phyloP scores from a whole-genome alignment of 2,329 filamentous ascomycete species.

The Clonostachys solani region DNA sequence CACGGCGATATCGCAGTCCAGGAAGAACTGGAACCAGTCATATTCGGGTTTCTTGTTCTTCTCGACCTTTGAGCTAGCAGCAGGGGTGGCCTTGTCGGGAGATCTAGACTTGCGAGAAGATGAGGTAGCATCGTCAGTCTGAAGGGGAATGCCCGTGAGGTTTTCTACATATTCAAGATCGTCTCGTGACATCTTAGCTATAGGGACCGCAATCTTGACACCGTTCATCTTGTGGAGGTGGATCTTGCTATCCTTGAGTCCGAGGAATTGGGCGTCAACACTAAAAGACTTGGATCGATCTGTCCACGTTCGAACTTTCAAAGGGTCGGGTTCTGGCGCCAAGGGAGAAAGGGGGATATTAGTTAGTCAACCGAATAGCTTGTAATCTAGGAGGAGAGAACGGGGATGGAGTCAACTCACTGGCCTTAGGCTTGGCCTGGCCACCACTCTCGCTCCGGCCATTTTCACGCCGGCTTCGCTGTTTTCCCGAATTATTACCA shows the following conservation, averaged over 20 bases:
- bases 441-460: slow-evolving; percentile 50
- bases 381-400: slow-evolving; percentile 3
- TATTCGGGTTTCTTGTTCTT: slow-evolving; percentile 67
- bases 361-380: slow-evolving; percentile 4
- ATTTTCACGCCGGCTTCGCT: background rate
- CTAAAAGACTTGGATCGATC: slow-evolving; percentile 95
- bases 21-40: slow-evolving; percentile 99
- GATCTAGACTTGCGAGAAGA: slow-evolving; percentile 63
- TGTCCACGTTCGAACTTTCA: slow-evolving; percentile 88
- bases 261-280: slow-evolving; percentile 94
- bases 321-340: slow-evolving; percentile 68
- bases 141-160: slow-evolving; percentile 80
- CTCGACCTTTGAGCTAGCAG: slow-evolving; percentile 60
- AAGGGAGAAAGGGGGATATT: background rate
- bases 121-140: slow-evolving; percentile 90
- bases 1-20: slow-evolving; percentile 85
- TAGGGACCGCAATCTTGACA: slow-evolving; percentile 95
- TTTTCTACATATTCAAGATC: slow-evolving; percentile 94
- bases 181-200: slow-evolving; percentile 91
- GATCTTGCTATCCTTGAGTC: slow-evolving; percentile 91
- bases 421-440: slow-evolving; percentile 61
- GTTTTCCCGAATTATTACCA: background rate
- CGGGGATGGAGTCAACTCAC: slow-evolving; percentile 44
- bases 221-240: slow-evolving; percentile 97
- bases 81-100: slow-evolving; percentile 17